Evolutionary conservation across 2,329 filamentous ascomycete genomes (phyloP), one percentile per base, ranked within the genome.

Genomic region (Dryadomyces quercus-mongolicae): DNA sequence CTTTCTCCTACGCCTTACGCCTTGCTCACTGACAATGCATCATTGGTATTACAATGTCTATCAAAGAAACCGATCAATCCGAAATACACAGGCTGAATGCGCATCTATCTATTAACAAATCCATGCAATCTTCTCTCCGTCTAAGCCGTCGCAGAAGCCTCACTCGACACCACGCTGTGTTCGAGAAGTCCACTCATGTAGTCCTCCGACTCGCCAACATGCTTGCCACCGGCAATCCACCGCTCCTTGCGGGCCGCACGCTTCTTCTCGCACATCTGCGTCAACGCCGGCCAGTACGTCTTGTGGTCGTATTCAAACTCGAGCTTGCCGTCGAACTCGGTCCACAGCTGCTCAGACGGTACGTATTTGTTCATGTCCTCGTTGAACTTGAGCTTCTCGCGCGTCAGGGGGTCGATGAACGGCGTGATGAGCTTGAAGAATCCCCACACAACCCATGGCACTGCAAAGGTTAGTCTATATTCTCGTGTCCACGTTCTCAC

Each of bases 381-480:
- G 74, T 97, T 96, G 77, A 95, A 96, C 73, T 93, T 94, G 73
- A 98, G 84, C 76, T 98, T 98, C 65, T 93, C 84, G 56, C 87
- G 83, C 10, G 93, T 98, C 63, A 91, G 74, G 8, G 93, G 93
- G 69, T 98, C 93, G 71, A 98, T 95, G 71, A 98, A 96, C 43
- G 92, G 90, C 5, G 83, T 90, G 70, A 98, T 91, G 63, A 96
- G 74, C 71, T 95, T 96, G 78, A 97, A 95, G 77, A 98, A 98
- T 51, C 87, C 87, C 68, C 81, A 85, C 57, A 97, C 88, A 59
- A 95, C 79, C 82, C 88, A 96, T 0, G 92, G 92, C 50, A 95
- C 88, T 92, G 63, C 25, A 4, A 10, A n/a, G 9, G 22, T 20
- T 18, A 45, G 34, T 3, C 34, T 5, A 46, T 3, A 54, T 25